Evolutionary conservation across 2,329 filamentous ascomycete genomes (phyloP), one percentile per base, ranked within the genome.

Genomic region (Ceratocystiopsis sp.): DNA sequence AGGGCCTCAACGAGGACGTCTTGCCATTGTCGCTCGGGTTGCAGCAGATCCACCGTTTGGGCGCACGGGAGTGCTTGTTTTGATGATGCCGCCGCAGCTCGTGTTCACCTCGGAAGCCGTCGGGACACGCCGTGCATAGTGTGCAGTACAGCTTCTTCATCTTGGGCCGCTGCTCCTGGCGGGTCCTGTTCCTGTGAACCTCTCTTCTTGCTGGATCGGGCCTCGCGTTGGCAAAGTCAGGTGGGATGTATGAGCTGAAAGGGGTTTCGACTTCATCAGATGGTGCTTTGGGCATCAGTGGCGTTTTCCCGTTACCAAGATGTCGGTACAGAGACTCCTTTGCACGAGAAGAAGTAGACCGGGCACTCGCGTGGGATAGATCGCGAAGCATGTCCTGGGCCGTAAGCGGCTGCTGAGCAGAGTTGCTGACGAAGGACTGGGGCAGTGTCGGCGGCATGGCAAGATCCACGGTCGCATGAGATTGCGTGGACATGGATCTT

Each of bases 71-170:
- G 58, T 96, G 89, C 50, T 84, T 73, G 33, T 67, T 63, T 37
- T 72, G 71, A 42, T 69, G 69, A 51, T 85, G 80, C 16, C 80
- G 70, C 37, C 75, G 71, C 21, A 84, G 70, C 58, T 94, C 86
- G 56, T 93, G 86, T 19, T 87, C 82, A 43, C 86, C 86, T 33
- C 86, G 77, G 59, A 93, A 93, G 38, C 84, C 85, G 16, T 81
- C 73, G 0, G 78, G 79, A 42, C 83, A 73, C 44, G 84, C 77
- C 42, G 70, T 69, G 62, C 85, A 94, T 46, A 73, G 63, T 2
- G 61, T 57, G 57, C 86, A 93, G 55, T 71, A 73, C 48, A 84
- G 75, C 58, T 82, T 84, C 2, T 4, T 4, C 25, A 11, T 29
- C 25, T 29, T 29, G 9, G 2, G 25, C 25, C 10, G 25, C 2